Evolutionary conservation across 441 rosid genomes (phyloP), one percentile per base, ranked within the genome.

Genomic region (Mallotus japonicus): DNA sequence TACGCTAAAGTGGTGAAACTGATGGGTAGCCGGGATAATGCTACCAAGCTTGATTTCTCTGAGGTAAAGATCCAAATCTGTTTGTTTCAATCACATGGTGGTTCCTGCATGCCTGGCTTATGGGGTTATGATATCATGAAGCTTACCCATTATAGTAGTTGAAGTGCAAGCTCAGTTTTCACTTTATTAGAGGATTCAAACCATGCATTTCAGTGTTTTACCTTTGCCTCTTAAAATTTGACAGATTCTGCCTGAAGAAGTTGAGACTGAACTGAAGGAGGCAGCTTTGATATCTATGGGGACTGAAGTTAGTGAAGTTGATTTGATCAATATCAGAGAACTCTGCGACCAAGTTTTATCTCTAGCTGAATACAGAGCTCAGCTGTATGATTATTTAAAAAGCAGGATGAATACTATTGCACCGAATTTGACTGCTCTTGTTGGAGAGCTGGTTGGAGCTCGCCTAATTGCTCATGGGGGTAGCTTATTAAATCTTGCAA

Each of bases 401-500:
- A 88, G 89, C 77, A 83, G 98, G 78, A 95, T 95, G 99, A 90
- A 91, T 72, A 91, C 95, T 11, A 76, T 95, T 46, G 97, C 97
- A 7, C 98, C 99, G 5, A 95, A 91, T 75, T 88, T 95, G 85
- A 92, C 99, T 69, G 94, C 96, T 49, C 85, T 95, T 24, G 99
- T 95, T 4, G 99, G 99, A 46, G 97, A 95, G 84, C 97, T 95
- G 51, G 99, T 92, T 12, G 97, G 99, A 64, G 99, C 97, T 60
- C 97, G 97, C 56, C 88, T 92, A 6, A 92, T 92, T 53, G 94
- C 97, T 4, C 97, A 90, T 76, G 99, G 97, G 3, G 97, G 99
- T 64, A 89, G 99, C 80, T 87, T 95, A 79, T 42, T 95, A 76
- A 94, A 92, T 82, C 97, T 94, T 20, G 89, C 97, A 56, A 94